Evolutionary conservation across 1,284 basidiomycete species (phyloP).

Genomic region (Spongispora temasekensis): DNA sequence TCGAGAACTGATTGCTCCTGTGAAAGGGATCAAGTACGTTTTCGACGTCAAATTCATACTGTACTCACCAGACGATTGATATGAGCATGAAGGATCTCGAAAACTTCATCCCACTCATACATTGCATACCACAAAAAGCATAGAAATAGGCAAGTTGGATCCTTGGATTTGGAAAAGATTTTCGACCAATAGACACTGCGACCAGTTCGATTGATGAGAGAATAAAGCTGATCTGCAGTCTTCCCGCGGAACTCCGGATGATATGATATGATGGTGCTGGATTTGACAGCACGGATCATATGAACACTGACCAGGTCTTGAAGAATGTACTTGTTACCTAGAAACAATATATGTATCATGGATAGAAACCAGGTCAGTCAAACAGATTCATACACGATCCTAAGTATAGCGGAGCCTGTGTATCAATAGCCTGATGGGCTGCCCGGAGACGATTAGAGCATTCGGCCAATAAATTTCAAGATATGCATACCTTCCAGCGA

Average conservation of each 20-base stretch:
- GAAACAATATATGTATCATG: neutral
- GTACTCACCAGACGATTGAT: slow-evolving; percentile 44
- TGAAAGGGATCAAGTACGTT: neutral
- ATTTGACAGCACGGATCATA: slow-evolving; percentile 41
- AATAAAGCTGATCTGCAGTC: slow-evolving; percentile 41
- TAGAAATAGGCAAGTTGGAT: slow-evolving; percentile 54
- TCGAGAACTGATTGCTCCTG: slow-evolving; percentile 48
- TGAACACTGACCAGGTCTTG: slow-evolving; percentile 52
- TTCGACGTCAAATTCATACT: neutral
- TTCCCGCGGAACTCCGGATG: slow-evolving; percentile 39
- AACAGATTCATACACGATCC: slow-evolving; percentile 19
- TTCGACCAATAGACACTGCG: slow-evolving; percentile 57
- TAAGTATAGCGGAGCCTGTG: slow-evolving; percentile 31
- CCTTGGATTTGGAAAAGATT: slow-evolving; percentile 44
- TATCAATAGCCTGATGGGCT: slow-evolving; percentile 32
- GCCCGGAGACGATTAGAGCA: slow-evolving; percentile 11
- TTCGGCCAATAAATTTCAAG: neutral
- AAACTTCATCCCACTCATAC: slow-evolving; percentile 58
- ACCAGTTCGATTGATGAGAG: slow-evolving; percentile 45
- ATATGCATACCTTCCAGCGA: slow-evolving; percentile 8
- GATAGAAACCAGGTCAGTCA: neutral
- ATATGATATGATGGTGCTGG: slow-evolving; percentile 51
- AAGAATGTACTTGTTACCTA: slow-evolving; percentile 37
- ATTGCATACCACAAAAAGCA: slow-evolving; percentile 55
- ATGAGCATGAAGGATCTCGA: slow-evolving; percentile 48